Conservation (phyloP, 257 asterid species). For the Solanum medicagineum region DNA sequence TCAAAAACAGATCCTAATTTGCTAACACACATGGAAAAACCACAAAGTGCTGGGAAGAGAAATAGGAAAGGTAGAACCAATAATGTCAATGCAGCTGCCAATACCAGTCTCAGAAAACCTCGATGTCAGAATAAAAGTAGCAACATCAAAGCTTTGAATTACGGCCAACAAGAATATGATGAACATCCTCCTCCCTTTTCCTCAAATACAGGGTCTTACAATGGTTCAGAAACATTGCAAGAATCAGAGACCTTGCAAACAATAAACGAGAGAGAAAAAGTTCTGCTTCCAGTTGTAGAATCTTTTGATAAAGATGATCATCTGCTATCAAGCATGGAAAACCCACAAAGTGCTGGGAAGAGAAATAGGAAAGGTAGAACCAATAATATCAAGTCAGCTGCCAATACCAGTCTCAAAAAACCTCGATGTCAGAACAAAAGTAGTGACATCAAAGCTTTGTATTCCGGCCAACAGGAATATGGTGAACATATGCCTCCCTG, state of each 20-base stretch:
- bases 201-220: neutral
- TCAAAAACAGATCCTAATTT: slow-evolving; percentile 24
- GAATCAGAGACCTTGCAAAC: slow-evolving; percentile 18
- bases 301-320: slow-evolving; percentile 20
- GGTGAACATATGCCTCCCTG: neutral
- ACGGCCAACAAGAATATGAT: neutral
- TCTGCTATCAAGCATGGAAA: slow-evolving; percentile 18
- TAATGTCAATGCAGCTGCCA: slow-evolving; percentile 10
- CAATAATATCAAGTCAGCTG: slow-evolving; percentile 10
- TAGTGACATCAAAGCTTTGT: slow-evolving; percentile 14
- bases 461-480: neutral
- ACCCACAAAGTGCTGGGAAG: slow-evolving; percentile 38
- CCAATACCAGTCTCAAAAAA: slow-evolving; percentile 7
- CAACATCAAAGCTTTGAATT: slow-evolving; percentile 13
- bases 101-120: slow-evolving; percentile 8
- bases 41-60: slow-evolving; percentile 48
- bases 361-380: slow-evolving; percentile 15
- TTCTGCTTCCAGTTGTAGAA: slow-evolving; percentile 15
- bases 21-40: slow-evolving; percentile 17
- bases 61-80: slow-evolving; percentile 28
- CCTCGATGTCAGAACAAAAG: slow-evolving; percentile 13
- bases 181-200: neutral
- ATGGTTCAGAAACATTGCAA: slow-evolving; percentile 9
- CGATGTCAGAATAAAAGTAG: slow-evolving; percentile 12
- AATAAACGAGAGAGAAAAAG: slow-evolving; percentile 15